Percentiles rank a stretch among this genome's conserved stretches.
Evolutionary conservation across 2,329 filamentous ascomycete genomes (phyloP).

Genomic region (Alternaria viburni): DNA sequence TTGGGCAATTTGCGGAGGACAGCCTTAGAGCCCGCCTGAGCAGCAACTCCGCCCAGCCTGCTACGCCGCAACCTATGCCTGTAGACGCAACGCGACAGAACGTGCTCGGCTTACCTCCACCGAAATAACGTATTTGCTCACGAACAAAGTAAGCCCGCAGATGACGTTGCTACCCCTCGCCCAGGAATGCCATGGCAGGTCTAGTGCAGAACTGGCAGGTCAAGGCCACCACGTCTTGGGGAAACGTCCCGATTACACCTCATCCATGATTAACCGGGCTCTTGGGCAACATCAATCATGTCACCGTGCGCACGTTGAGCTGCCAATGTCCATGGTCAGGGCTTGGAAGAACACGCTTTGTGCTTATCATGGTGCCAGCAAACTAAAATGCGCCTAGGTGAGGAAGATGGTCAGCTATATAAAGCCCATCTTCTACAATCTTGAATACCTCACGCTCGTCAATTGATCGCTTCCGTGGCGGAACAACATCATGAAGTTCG

Average conservation of each 20-base stretch:
- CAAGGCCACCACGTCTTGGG: constrained; percentile 18
- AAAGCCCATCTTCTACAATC: neutral
- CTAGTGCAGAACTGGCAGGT: constrained; percentile 30
- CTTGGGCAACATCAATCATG: constrained; percentile 4
- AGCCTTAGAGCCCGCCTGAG: neutral
- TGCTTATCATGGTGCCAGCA: constrained; percentile 1
- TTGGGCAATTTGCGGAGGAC: neutral
- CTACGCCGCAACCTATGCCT: neutral
- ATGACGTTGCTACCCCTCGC: constrained; percentile 23
- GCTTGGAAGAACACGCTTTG: neutral
- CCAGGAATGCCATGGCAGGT: constrained; percentile 30
- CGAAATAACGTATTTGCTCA: neutral
- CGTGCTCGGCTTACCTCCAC: neutral
- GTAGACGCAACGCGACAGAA: neutral
- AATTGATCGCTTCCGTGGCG: neutral
- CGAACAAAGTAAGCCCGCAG: neutral
- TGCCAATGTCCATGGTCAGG: constrained; percentile 4
- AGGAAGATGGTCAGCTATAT: constrained; percentile 7
- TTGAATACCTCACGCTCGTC: neutral
- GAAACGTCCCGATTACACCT: constrained; percentile 5
- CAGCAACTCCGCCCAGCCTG: neutral
- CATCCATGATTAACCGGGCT: constrained; percentile 13
- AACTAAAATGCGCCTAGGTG: neutral
- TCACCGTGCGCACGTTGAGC: constrained; percentile 10
- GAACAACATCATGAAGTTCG: constrained; percentile 20